phyloP scores from a whole-genome alignment of 2,329 filamentous ascomycete species.

The Colletotrichum limetticola region DNA sequence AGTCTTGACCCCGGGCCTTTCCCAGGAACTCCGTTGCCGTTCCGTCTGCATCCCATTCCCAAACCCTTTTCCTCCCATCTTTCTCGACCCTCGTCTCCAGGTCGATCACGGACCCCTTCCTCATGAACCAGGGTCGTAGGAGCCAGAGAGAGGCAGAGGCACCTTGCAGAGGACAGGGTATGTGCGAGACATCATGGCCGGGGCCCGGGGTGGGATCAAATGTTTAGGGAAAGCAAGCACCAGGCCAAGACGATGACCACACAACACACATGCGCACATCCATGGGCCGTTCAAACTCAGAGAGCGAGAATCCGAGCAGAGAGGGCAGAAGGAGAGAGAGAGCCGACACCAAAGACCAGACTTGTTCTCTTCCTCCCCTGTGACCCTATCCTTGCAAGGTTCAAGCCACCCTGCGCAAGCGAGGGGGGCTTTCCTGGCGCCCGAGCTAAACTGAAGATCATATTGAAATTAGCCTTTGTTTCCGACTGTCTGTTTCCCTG shows the following conservation, averaged over 20 bases:
- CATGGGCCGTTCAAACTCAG: neutral
- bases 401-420: constrained; percentile 36
- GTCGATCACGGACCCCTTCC: constrained; percentile 37
- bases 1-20: constrained; percentile 3
- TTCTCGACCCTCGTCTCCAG: constrained; percentile 22
- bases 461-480: constrained; percentile 37
- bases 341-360: constrained; percentile 9
- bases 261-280: neutral
- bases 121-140: constrained; percentile 11
- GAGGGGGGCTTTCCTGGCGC: constrained; percentile 36
- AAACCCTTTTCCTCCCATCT: constrained; percentile 27
- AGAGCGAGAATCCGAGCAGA: constrained; percentile 15
- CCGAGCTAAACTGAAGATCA: constrained; percentile 35
- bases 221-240: constrained; percentile 31
- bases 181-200: constrained; percentile 28
- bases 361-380: neutral
- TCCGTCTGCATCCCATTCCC: constrained; percentile 28
- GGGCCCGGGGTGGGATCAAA: constrained; percentile 28
- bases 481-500: constrained; percentile 35
- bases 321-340: constrained; percentile 9
- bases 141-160: constrained; percentile 28
- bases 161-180: constrained; percentile 28
- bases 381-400: constrained; percentile 26
- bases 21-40: constrained; percentile 29
- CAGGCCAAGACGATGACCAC: constrained; percentile 9